A percentile compares a stretch with the other conserved stretches of the same genome.
Evolutionary conservation across 345 rosid genomes (phyloP).

Genomic region (Hibiscus syriacus): DNA sequence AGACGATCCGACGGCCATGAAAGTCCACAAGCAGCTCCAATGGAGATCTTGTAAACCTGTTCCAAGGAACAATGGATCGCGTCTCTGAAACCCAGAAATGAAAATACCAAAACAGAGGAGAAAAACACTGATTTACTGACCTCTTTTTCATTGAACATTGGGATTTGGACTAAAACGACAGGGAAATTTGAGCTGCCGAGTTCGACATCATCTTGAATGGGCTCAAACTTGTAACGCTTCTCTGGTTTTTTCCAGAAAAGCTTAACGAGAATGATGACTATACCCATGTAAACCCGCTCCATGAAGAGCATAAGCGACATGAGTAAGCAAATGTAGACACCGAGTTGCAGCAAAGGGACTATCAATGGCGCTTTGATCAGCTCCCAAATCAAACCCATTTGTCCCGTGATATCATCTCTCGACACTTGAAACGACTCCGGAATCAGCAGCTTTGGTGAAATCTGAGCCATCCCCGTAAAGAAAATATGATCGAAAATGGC

Average conservation of each 20-base stretch:
- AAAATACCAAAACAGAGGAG: no score
- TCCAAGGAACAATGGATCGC: neutral
- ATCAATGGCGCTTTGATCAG: constrained; percentile 87
- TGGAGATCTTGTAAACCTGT: constrained; percentile 96
- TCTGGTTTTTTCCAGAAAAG: constrained; percentile 90
- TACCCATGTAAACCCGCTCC: constrained; percentile 93
- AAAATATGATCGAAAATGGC: neutral
- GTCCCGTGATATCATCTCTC: constrained; percentile 60
- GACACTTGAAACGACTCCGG: constrained; percentile 71
- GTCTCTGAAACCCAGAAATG: constrained; percentile 13
- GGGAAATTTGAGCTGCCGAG: constrained; percentile 73
- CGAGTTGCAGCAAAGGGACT: constrained; percentile 62
- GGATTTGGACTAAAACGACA: constrained; percentile 85
- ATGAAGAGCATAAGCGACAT: constrained; percentile 87
- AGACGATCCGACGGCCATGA: constrained; percentile 99
- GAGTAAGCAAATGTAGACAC: constrained; percentile 56
- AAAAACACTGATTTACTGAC: neutral
- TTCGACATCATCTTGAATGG: constrained; percentile 73
- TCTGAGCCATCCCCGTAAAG: constrained; percentile 48
- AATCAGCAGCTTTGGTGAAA: constrained; percentile 45
- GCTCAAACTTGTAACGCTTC: constrained; percentile 75
- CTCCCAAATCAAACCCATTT: constrained; percentile 79
- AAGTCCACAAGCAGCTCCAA: constrained; percentile 92
- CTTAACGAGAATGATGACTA: constrained; percentile 84
- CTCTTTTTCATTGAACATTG: constrained; percentile 98